Base-by-base conservation (phyloP, 2,329 filamentous ascomycete genomes). In the Aulographum hederae region DNA sequence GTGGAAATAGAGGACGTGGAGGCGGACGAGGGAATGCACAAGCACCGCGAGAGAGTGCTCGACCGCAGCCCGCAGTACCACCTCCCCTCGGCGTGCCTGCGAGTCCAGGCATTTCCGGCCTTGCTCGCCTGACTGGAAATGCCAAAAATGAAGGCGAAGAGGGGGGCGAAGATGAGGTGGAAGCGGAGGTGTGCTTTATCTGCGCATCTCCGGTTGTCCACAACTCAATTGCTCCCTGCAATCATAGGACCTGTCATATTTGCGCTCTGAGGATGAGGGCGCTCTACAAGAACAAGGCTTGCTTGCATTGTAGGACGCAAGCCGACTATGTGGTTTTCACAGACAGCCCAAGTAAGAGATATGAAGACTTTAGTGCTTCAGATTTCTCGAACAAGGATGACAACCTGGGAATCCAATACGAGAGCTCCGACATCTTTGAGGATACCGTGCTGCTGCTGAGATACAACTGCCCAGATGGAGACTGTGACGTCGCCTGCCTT, bases 211-310 rank as follows among this genome's bases (percentile, higher is more conserved):
- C 76, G 2, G 76, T 98, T 30, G 72, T 78, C 30, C 84, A 95
- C 58, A 74, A 81, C 44, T 78, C 85, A 6, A 73, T 98, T 40
- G 74, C 85, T 19, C 86, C 89, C 14, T 98, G 89, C 57, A 95
- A 94, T 53, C 89, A 98, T 57, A 70, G 80, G 35, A 94, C 86
- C 30, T 98, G 89, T 51, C 89, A 98, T 57, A 93, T 95, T 41
- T 98, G 89, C 53, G 77, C 84, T 6, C 59, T 98, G 43, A 71
- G 89, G 37, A 71, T 95, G 69, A 71, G 89, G 43, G 89, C 86
- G 1, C 60, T 98, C 28, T 98, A 95, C 58, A 95, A 94, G 61
- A 91, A 75, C 37, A 92, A 92, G 53, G 79, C 85, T 40, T 98
- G 89, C 55, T 79, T 85, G n/a, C 85, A 95, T 53, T 98, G 89